Percentiles rank a stretch among this genome's conserved stretches.
phyloP scores from a whole-genome alignment of 495 filamentous ascomycete species.

The Wilcoxina mikolae region DNA sequence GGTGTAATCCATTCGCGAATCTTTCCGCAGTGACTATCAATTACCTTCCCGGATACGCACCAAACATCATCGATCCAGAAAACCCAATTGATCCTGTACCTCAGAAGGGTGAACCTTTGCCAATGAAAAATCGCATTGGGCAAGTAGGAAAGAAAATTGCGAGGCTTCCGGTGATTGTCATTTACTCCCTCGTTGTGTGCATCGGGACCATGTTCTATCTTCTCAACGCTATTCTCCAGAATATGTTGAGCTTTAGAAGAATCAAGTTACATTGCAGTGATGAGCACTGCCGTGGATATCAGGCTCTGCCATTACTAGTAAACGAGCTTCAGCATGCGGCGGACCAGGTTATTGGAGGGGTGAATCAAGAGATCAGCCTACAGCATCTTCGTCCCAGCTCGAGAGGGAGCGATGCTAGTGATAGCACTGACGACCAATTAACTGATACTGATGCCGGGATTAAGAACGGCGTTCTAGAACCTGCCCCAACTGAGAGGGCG shows the following conservation, averaged over 20 bases:
- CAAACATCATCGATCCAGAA: constrained; percentile 57
- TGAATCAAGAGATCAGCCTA: constrained; percentile 20
- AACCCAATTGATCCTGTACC: constrained; percentile 40
- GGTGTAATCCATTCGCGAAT: constrained; percentile 57
- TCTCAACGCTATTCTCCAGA: constrained; percentile 60
- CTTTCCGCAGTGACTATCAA: constrained; percentile 50
- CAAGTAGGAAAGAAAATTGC: constrained; percentile 28
- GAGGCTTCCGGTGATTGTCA: constrained; percentile 43
- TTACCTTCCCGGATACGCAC: constrained; percentile 57
- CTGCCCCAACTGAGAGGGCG: not conserved
- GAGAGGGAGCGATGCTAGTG: constrained; percentile 9
- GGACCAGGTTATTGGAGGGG: constrained; percentile 42
- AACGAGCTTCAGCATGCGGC: constrained; percentile 54
- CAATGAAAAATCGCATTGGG: constrained; percentile 21
- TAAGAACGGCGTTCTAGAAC: not conserved
- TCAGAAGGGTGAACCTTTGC: constrained; percentile 28
- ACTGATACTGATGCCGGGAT: not conserved
- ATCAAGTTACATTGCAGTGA: constrained; percentile 64
- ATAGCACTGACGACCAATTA: not conserved
- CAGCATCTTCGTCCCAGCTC: constrained; percentile 21
- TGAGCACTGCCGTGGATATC: constrained; percentile 48
- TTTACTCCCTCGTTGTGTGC: constrained; percentile 51
- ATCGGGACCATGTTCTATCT: constrained; percentile 55
- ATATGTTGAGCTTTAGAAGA: constrained; percentile 50
- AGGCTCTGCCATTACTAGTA: constrained; percentile 54